phyloP scores from a whole-genome alignment of 768 basidiomycete species.

The Pleurotus ostreatus region DNA sequence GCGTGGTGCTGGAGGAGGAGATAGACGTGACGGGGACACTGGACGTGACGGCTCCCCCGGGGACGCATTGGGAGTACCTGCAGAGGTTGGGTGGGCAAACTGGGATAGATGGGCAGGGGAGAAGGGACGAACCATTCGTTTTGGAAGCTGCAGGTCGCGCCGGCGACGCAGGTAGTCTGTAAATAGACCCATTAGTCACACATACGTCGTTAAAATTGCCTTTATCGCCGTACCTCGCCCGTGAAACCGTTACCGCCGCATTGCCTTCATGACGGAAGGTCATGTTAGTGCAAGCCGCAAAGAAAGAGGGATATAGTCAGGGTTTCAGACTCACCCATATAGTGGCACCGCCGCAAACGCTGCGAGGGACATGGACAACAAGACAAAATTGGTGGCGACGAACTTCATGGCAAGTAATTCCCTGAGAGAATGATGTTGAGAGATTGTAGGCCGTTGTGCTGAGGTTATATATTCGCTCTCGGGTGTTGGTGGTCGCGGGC shows the following conservation, averaged over 20 bases:
- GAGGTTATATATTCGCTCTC: neutral
- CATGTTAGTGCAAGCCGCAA: neutral
- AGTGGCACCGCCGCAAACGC: neutral
- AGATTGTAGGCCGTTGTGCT: neutral
- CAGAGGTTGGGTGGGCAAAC: neutral
- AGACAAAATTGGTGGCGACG: neutral
- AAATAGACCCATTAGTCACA: no score
- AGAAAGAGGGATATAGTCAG: neutral
- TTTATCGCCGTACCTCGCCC: neutral
- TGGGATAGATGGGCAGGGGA: neutral
- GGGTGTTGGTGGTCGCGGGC: neutral
- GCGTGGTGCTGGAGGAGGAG: neutral
- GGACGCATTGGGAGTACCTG: slow-evolving; percentile 4
- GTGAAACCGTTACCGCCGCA: neutral
- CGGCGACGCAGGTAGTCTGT: neutral
- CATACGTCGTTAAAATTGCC: neutral
- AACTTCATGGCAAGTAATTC: neutral
- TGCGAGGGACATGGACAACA: neutral
- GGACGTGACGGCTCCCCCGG: neutral
- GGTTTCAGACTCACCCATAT: neutral
- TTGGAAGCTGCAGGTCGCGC: neutral
- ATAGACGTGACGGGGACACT: neutral
- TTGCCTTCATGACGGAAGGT: neutral
- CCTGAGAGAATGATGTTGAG: neutral
- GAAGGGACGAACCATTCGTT: neutral